Conservation (phyloP, 2,329 filamentous ascomycete species). For the Cladosporium sp. region DNA sequence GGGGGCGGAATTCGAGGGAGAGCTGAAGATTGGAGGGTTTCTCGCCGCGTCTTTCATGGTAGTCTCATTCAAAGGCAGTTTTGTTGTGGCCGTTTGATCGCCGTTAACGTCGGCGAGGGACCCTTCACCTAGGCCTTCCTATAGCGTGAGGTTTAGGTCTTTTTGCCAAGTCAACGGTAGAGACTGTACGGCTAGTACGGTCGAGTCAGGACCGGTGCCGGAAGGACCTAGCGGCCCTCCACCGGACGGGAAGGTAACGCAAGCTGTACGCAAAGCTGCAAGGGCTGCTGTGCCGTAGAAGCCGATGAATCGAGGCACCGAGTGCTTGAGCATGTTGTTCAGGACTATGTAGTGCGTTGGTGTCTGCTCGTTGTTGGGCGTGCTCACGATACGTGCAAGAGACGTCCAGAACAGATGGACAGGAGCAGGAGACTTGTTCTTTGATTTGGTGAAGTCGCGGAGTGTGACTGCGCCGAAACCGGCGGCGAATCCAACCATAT, state of each 20-base stretch:
- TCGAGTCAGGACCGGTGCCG: slow-evolving; percentile 6
- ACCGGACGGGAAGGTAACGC: slow-evolving; percentile 10
- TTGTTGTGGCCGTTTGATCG: not conserved
- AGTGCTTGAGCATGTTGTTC: slow-evolving; percentile 54
- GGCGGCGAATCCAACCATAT: slow-evolving; percentile 76
- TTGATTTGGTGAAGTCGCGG: slow-evolving; percentile 71
- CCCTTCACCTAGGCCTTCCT: slow-evolving; percentile 4
- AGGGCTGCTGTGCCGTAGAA: slow-evolving; percentile 76
- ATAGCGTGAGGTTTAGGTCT: slow-evolving; percentile 18
- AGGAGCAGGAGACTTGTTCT: slow-evolving; percentile 67
- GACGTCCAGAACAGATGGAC: slow-evolving; percentile 78
- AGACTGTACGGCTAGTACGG: slow-evolving; percentile 15
- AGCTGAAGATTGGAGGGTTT: not conserved
- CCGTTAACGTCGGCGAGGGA: not conserved
- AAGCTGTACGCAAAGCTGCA: slow-evolving; percentile 54
- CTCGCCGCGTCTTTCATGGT: no score
- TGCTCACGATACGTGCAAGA: slow-evolving; percentile 71
- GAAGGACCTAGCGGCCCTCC: slow-evolving; percentile 8
- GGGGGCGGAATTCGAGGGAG: not conserved
- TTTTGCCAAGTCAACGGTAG: slow-evolving; percentile 14
- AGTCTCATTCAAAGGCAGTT: not conserved
- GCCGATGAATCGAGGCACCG: slow-evolving; percentile 68
- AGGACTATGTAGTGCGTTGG: slow-evolving; percentile 47
- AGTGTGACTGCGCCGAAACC: slow-evolving; percentile 80
- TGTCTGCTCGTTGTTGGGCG: slow-evolving; percentile 51